These are phyloP conservation scores for Postia placenta DNA, from an alignment of 768 basidiomycete species.

Conservation along the genomic window DNA sequence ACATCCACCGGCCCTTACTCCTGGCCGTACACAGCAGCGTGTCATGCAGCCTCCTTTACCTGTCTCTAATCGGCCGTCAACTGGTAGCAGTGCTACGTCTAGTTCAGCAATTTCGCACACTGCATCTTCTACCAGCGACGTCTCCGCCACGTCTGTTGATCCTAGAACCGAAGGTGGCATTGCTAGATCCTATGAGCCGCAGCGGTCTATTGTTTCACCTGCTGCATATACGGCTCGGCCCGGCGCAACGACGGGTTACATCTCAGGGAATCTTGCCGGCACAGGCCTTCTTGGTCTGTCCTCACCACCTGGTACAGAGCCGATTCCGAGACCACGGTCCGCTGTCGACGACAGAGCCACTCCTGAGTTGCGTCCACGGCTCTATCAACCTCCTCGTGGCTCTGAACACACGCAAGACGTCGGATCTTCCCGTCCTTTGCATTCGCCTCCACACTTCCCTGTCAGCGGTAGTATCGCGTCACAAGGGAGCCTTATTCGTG, in stretches of 20 bases:
- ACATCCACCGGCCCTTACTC: constrained; percentile 29
- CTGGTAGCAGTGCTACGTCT: constrained; percentile 10
- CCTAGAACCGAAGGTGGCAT: background rate
- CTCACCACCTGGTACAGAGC: constrained; percentile 44
- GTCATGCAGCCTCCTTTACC: constrained; percentile 31
- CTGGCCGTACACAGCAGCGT: constrained; percentile 20
- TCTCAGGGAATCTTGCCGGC: background rate
- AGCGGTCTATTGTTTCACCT: constrained; percentile 5
- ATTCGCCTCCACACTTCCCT: background rate
- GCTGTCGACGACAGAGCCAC: constrained; percentile 43
- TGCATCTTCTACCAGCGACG: constrained; percentile 8
- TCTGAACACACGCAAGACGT: background rate
- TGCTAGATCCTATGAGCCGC: background rate
- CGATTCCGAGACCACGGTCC: constrained; percentile 58
- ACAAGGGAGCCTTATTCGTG: background rate
- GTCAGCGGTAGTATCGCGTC: background rate
- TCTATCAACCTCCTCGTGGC: background rate
- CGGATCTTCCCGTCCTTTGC: background rate
- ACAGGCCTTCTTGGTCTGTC: constrained; percentile 14
- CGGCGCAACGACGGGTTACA: background rate
- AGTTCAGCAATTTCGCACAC: background rate
- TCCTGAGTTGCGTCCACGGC: constrained; percentile 14
- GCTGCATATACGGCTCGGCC: background rate
- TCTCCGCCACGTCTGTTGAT: background rate
- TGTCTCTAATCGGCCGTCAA: constrained; percentile 11